These are phyloP conservation scores for Pisolithus sp. DNA, from an alignment of 768 basidiomycete species.

Conservation along the genomic window DNA sequence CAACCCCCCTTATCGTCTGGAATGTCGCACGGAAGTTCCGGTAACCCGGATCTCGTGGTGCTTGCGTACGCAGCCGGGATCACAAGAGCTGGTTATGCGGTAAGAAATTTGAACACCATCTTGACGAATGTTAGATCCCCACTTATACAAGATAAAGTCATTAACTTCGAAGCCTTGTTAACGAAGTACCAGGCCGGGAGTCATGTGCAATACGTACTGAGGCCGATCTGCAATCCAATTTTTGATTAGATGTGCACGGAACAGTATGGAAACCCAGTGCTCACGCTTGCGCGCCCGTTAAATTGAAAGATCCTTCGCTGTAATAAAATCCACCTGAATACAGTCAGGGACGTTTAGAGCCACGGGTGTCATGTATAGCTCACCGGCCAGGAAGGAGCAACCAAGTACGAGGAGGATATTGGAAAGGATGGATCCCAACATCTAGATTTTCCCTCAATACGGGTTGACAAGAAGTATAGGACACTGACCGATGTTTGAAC, in stretches of 20 bases:
- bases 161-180: constrained; percentile 51
- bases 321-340: constrained; percentile 55
- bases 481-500: constrained; percentile 79
- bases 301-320: constrained; percentile 67
- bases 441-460: constrained; percentile 33
- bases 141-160: constrained; percentile 87
- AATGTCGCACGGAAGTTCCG: not conserved
- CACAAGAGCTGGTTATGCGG: constrained; percentile 53
- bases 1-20: constrained; percentile 10
- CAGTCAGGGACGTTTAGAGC: not conserved
- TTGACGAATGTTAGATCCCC: constrained; percentile 21
- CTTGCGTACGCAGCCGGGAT: constrained; percentile 84
- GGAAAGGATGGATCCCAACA: constrained; percentile 87
- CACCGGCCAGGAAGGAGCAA: constrained; percentile 82
- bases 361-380: constrained; percentile 2
- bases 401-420: constrained; percentile 88
- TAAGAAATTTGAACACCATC: constrained; percentile 2
- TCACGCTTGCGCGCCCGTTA: constrained; percentile 83
- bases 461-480: not conserved
- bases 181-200: constrained; percentile 31
- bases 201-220: constrained; percentile 26
- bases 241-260: not conserved
- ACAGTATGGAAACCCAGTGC: constrained; percentile 19
- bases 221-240: constrained; percentile 22
- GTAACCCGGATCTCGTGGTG: constrained; percentile 23